phyloP scores from a whole-genome alignment of 1,284 basidiomycete species.

The Lignosus rhinocerotis region DNA sequence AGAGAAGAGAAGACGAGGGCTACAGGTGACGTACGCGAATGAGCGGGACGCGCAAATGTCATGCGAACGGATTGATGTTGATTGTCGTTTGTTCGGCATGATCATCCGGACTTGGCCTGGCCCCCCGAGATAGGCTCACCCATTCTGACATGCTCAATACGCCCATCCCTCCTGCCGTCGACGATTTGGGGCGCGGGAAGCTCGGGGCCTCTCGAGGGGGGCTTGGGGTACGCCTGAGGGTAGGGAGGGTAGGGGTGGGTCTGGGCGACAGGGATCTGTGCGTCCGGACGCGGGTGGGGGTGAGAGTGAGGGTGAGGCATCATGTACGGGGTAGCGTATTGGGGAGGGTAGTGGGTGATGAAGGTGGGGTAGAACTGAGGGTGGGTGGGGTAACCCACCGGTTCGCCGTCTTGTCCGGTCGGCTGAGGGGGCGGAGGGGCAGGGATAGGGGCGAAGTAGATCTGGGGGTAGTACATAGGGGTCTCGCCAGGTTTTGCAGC shows the following conservation, averaged over 20 bases:
- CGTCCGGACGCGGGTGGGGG: constrained; percentile 40
- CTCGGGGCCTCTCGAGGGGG: constrained; percentile 23
- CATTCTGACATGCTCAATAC: constrained; percentile 24
- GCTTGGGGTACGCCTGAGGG: constrained; percentile 26
- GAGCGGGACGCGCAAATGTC: constrained; percentile 11
- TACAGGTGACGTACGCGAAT: neutral
- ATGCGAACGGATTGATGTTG: constrained; percentile 6
- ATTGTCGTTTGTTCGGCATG: neutral
- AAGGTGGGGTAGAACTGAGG: constrained; percentile 54
- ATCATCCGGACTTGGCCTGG: constrained; percentile 23
- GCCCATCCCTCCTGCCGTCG: constrained; percentile 24
- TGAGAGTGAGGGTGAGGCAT: constrained; percentile 31
- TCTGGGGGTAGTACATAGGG: constrained; percentile 48
- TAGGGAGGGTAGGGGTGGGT: constrained; percentile 37
- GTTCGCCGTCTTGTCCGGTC: constrained; percentile 47
- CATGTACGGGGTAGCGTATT: constrained; percentile 51
- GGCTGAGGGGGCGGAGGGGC: constrained; percentile 41
- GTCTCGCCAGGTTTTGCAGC: constrained; percentile 53
- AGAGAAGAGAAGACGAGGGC: neutral
- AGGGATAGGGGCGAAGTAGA: constrained; percentile 45
- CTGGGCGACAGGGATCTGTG: constrained; percentile 36
- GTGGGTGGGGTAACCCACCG: constrained; percentile 41
- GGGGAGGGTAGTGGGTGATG: constrained; percentile 43
- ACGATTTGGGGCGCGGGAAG: constrained; percentile 18
- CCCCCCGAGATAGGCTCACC: constrained; percentile 22